These are phyloP conservation scores for Chenopodium album DNA, from an alignment of 148 eudicot genomes.

Conservation along the genomic window DNA sequence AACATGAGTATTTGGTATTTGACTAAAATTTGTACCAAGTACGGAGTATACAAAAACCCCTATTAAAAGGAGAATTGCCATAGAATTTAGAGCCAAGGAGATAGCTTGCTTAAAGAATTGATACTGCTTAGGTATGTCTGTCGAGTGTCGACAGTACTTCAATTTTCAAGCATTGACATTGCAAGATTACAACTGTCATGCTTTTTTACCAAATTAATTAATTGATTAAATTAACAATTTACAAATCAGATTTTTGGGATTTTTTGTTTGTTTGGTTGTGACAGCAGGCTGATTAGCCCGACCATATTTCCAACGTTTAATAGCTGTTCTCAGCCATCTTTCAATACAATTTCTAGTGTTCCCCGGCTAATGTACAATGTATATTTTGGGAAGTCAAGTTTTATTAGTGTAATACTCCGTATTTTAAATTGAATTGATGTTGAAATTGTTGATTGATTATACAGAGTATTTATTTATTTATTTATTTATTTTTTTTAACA, in stretches of 20 bases:
- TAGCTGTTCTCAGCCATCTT: not conserved
- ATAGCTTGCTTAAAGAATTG: not conserved
- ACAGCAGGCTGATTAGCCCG: not conserved
- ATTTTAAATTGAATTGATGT: too few relatives aligned
- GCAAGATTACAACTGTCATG: not conserved
- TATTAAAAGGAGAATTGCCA: not conserved
- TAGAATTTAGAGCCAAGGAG: not conserved
- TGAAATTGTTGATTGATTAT: too few relatives aligned
- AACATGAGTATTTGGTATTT: too few relatives aligned
- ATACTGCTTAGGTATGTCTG: conserved; percentile 15
- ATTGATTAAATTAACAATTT: too few relatives aligned
- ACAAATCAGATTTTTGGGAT: not conserved
- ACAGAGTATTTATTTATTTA: too few relatives aligned
- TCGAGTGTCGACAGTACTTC: not conserved
- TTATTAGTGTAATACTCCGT: too few relatives aligned
- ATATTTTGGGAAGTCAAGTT: not conserved
- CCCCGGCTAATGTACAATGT: not conserved
- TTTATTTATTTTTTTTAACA: too few relatives aligned
- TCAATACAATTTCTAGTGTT: not conserved
- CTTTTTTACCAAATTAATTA: not conserved
- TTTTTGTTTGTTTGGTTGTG: not conserved
- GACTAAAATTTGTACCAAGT: too few relatives aligned
- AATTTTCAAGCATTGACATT: not conserved
- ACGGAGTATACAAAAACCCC: too few relatives aligned
- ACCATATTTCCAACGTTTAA: not conserved